Evolutionary conservation across 371 early-diverging fungal genomes (phyloP).

Genomic region (Cokeromyces recurvatus): DNA sequence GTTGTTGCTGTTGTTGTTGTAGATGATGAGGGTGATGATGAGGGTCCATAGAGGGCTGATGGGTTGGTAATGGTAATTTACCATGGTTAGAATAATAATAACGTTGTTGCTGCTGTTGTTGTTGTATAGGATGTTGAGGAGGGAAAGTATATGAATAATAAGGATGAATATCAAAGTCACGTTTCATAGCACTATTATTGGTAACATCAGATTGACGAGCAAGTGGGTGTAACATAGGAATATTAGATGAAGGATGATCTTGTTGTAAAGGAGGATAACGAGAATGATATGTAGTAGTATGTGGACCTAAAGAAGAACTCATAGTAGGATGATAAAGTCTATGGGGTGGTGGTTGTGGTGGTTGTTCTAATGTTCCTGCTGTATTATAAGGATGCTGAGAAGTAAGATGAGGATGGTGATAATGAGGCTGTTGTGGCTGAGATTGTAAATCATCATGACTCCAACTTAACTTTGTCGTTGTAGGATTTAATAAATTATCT

Average conservation of each 20-base stretch:
- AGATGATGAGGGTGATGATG: neutral
- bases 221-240: constrained; percentile 21
- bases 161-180: constrained; percentile 11
- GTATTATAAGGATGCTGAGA: constrained; percentile 14
- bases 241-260: constrained; percentile 7
- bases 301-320: constrained; percentile 16
- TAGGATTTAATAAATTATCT: constrained; percentile 8
- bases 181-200: constrained; percentile 6
- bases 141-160: constrained; percentile 18
- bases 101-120: neutral
- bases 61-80: constrained; percentile 13
- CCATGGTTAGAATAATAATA: constrained; percentile 14
- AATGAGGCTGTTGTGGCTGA: constrained; percentile 5
- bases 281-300: neutral
- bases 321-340: constrained; percentile 20
- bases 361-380: constrained; percentile 6
- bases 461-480: constrained; percentile 17
- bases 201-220: constrained; percentile 23
- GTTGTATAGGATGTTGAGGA: constrained; percentile 7
- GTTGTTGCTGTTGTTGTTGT: constrained; percentile 3
- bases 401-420: too few relatives aligned
- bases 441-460: constrained; percentile 18
- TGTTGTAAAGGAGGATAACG: constrained; percentile 11
- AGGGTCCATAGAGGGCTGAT: neutral
- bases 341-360: constrained; percentile 15